A percentile compares a stretch with the other conserved stretches of the same genome.
These are phyloP conservation scores for Saturnispora ahearnii DNA, from an alignment of 805 yeast genomes.

Conservation along the genomic window DNA sequence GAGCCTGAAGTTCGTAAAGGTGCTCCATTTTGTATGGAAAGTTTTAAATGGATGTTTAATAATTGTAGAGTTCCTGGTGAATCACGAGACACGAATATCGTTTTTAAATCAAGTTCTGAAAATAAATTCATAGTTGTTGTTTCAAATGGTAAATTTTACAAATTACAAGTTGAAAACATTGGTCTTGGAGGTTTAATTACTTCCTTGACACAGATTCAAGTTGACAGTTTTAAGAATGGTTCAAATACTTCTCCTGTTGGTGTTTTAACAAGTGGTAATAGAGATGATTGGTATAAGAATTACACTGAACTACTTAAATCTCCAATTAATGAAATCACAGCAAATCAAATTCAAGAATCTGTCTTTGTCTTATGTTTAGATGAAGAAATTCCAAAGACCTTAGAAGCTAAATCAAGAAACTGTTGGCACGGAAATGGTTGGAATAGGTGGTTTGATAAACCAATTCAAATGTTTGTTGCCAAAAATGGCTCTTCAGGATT, in stretches of 20 bases:
- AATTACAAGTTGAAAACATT: constrained; percentile 56
- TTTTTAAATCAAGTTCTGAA: constrained; percentile 37
- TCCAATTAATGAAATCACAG: constrained; percentile 51
- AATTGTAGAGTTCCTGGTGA: constrained; percentile 71
- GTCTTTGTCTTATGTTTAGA: constrained; percentile 81
- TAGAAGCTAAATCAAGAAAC: constrained; percentile 74
- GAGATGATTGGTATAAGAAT: constrained; percentile 69
- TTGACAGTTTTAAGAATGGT: constrained; percentile 26
- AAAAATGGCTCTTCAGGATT: constrained; percentile 86
- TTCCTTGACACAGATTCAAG: constrained; percentile 50
- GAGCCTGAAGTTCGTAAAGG: constrained; percentile 75
- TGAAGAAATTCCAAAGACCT: constrained; percentile 57
- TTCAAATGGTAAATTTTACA: constrained; percentile 72
- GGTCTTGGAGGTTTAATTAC: constrained; percentile 41
- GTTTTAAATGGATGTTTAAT: constrained; percentile 86
- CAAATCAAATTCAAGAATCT: constrained; percentile 64
- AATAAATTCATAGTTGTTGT: constrained; percentile 59
- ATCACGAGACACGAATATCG: constrained; percentile 52
- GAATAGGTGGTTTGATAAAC: constrained; percentile 92
- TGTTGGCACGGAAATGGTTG: constrained; percentile 95
- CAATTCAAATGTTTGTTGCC: constrained; percentile 72
- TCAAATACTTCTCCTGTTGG: constrained; percentile 55
- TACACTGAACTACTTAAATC: constrained; percentile 49
- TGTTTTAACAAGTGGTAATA: constrained; percentile 68
- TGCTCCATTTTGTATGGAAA: constrained; percentile 86